Base-by-base conservation (phyloP, 306 rosid genomes). In the Corylus heterophylla region DNA sequence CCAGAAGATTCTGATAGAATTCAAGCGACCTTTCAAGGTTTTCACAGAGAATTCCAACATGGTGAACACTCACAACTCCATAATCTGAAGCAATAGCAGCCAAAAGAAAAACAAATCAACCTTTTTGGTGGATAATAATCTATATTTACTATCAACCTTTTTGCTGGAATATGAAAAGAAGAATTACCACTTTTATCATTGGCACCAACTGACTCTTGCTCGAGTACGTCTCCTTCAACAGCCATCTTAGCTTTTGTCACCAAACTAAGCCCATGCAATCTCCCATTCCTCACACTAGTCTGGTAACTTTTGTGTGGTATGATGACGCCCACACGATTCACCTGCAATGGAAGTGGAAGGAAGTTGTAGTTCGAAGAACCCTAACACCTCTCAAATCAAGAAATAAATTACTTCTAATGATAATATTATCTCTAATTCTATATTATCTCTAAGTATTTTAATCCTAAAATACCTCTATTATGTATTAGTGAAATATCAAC, bases 31-130 rank as follows among this genome's bases (percentile, higher is more conserved):
- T 91, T 86, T 95, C 98, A 7, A 95, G 89, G 82, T 79, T 91
- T 73, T 91, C 93, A 50, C 97, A 94, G 80, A 94, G 72, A 55
- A 94, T 64, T 80, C 98, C 97, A 59, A 95, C 98, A 76, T 95
- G 99, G 92, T 95, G 99, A 67, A 95, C 77, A 64, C 84, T 73
- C 74, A 90, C 97, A 12, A 90, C 90, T n/a, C 98, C 98, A 79
- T 86, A 91, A 88, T 92, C 98, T 92, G 90, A 77, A 74, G 9
- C 74, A 66, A 63, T 18, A 80, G 54, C 80, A 85, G 58, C 77
- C 83, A 54, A 71, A 11, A 27, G 64, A 49, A 4, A 25, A 80
- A 68, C 58, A 37, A 42, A 64, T 12, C 4, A 31, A 48, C 42
- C 42, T 25, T 73, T 58, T 50, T 10, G 5, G n/a, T 47, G 63